These are phyloP conservation scores for Pythium phragmiticola DNA, from an alignment of 352 stramenopile species.

Conservation along the genomic window DNA sequence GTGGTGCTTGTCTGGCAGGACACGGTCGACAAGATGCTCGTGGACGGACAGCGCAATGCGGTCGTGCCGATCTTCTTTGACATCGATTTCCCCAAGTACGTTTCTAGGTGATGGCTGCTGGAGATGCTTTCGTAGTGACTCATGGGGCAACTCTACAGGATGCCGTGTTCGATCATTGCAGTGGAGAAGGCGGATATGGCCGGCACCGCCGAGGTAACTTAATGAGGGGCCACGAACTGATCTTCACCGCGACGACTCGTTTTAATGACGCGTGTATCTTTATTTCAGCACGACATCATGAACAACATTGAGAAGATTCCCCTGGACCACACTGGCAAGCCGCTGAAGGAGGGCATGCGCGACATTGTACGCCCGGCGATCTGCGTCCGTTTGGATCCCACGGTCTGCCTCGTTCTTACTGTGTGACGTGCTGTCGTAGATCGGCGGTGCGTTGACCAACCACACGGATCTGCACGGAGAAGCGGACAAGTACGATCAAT, in stretches of 20 bases:
- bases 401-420: background rate
- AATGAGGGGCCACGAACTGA: background rate
- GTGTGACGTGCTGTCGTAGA: constrained; percentile 29
- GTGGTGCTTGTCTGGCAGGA: constrained; percentile 33
- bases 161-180: constrained; percentile 74
- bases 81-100: constrained; percentile 68
- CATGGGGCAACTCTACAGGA: constrained; percentile 30
- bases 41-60: constrained; percentile 69
- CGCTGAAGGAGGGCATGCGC: constrained; percentile 46
- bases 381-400: background rate
- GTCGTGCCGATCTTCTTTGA: constrained; percentile 80
- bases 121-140: background rate
- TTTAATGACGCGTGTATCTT: background rate
- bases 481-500: constrained; percentile 37
- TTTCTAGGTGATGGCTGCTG: background rate
- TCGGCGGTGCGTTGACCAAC: constrained; percentile 72
- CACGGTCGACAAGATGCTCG: constrained; percentile 84
- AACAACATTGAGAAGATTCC: constrained; percentile 81
- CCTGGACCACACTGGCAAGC: constrained; percentile 47
- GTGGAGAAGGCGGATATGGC: constrained; percentile 74
- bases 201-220: constrained; percentile 48
- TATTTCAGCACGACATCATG: constrained; percentile 58
- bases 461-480: constrained; percentile 57
- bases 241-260: background rate
- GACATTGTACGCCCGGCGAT: constrained; percentile 34